phyloP scores from a whole-genome alignment of 805 yeast species.

The Cephaloascus fragrans region DNA sequence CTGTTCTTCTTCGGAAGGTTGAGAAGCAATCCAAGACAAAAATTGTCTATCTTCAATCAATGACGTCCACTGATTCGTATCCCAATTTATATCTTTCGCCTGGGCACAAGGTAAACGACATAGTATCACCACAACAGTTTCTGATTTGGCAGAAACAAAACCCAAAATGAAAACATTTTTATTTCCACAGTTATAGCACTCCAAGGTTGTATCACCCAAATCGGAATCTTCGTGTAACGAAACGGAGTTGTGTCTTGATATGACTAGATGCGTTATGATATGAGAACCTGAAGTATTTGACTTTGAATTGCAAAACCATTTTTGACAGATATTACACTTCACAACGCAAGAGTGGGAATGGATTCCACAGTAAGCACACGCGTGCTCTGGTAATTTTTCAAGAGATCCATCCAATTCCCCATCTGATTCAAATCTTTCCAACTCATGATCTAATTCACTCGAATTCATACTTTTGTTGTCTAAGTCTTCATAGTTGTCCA shows the following conservation, averaged over 20 bases:
- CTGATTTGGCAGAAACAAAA: constrained; percentile 78
- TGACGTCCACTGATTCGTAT: constrained; percentile 79
- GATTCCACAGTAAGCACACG: constrained; percentile 67
- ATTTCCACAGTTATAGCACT: constrained; percentile 86
- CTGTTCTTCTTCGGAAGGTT: constrained; percentile 56
- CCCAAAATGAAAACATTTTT: constrained; percentile 76
- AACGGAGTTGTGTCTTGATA: constrained; percentile 68
- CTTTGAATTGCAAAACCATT: constrained; percentile 86
- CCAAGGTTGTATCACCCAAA: constrained; percentile 78
- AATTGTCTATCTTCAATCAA: constrained; percentile 72
- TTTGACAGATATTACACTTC: constrained; percentile 65
- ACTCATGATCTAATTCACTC: background rate
- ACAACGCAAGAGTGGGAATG: constrained; percentile 56
- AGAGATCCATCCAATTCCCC: background rate
- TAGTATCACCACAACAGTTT: constrained; percentile 75
- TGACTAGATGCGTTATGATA: constrained; percentile 75
- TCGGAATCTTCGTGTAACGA: constrained; percentile 72
- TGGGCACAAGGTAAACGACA: constrained; percentile 89
- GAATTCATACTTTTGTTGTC: no score
- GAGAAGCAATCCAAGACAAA: constrained; percentile 71
- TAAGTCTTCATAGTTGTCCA: background rate
- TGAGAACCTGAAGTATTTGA: constrained; percentile 58
- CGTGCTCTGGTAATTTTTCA: constrained; percentile 14
- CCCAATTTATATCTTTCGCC: constrained; percentile 72
- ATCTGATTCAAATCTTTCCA: background rate